Percentiles rank a stretch among this genome's conserved stretches.
Evolutionary conservation across 805 yeast species (phyloP).

Genomic region (Candida tammaniensis): DNA sequence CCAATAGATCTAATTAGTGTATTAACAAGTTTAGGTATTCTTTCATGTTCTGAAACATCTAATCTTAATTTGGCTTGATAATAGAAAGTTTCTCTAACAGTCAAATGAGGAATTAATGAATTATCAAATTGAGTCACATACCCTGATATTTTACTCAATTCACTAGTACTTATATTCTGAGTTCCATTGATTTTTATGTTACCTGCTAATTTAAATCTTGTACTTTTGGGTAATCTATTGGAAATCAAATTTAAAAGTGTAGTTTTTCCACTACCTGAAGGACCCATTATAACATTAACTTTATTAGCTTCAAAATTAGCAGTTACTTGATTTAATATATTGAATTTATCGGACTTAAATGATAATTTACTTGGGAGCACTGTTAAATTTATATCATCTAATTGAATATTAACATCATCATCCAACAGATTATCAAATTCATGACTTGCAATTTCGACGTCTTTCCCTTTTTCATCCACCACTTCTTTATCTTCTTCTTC

Average conservation of each 20-base stretch:
- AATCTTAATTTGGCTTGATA: slow-evolving; percentile 71
- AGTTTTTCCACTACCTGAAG: slow-evolving; percentile 45
- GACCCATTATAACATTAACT: slow-evolving; percentile 46
- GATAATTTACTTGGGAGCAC: slow-evolving; percentile 43
- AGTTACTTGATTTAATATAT: slow-evolving; percentile 23
- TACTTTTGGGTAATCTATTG: slow-evolving; percentile 37
- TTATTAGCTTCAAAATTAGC: slow-evolving; percentile 31
- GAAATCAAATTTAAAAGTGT: slow-evolving; percentile 45
- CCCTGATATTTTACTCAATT: slow-evolving; percentile 47
- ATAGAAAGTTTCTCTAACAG: slow-evolving; percentile 73
- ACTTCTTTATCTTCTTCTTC: slow-evolving; percentile 8
- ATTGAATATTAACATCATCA: slow-evolving; percentile 16
- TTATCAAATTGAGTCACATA: slow-evolving; percentile 84
- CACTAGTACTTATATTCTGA: slow-evolving; percentile 22
- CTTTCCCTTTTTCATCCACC: neutral
- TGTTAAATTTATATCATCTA: slow-evolving; percentile 33
- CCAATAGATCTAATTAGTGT: slow-evolving; percentile 67
- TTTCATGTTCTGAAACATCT: slow-evolving; percentile 33
- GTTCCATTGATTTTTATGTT: slow-evolving; percentile 22
- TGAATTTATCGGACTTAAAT: slow-evolving; percentile 9
- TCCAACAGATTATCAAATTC: slow-evolving; percentile 27
- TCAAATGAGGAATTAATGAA: slow-evolving; percentile 63
- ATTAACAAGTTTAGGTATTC: slow-evolving; percentile 50
- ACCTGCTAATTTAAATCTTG: slow-evolving; percentile 23
- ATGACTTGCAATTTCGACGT: neutral